Percentiles rank a stretch among this genome's conserved stretches.
phyloP scores from a whole-genome alignment of 2,329 filamentous ascomycete species.

The Coniochaeta ligniaria region DNA sequence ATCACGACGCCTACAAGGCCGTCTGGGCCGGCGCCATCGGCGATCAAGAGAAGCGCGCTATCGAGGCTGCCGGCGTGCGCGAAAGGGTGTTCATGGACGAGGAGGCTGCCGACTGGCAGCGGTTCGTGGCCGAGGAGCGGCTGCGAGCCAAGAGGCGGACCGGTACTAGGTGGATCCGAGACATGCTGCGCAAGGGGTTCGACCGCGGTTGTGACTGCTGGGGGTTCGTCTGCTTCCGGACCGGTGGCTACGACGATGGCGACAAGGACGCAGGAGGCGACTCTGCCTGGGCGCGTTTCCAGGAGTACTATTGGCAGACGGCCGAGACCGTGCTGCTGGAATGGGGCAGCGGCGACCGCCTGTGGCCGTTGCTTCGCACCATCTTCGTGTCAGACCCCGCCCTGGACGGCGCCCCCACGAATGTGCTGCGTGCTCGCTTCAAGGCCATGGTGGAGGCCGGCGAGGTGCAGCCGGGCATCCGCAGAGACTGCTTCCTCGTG shows the following conservation, averaged over 20 bases:
- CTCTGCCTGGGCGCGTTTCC: not conserved
- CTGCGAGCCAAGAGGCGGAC: not conserved
- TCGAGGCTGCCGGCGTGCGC: not conserved
- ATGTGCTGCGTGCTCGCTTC: not conserved
- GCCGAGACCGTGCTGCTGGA: not conserved
- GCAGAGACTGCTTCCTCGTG: not conserved
- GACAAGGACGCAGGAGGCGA: not conserved
- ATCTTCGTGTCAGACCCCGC: not conserved
- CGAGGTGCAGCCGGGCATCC: not conserved
- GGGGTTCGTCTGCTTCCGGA: not conserved
- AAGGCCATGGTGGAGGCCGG: not conserved
- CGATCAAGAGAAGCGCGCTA: not conserved
- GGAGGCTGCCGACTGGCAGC: not conserved
- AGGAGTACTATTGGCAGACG: not conserved
- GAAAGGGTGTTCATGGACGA: not conserved
- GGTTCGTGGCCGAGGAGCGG: not conserved
- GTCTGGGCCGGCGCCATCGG: constrained; percentile 1
- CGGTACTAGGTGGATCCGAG: not conserved
- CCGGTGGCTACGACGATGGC: not conserved
- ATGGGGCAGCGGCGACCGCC: not conserved
- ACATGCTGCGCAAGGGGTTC: not conserved
- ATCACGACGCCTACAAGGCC: constrained; percentile 4
- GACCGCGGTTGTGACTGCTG: not conserved
- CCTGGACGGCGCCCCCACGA: not conserved
- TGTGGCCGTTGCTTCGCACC: not conserved